Evolutionary conservation across 2,329 filamentous ascomycete genomes (phyloP).

Genomic region (Aspergillus chevalieri): DNA sequence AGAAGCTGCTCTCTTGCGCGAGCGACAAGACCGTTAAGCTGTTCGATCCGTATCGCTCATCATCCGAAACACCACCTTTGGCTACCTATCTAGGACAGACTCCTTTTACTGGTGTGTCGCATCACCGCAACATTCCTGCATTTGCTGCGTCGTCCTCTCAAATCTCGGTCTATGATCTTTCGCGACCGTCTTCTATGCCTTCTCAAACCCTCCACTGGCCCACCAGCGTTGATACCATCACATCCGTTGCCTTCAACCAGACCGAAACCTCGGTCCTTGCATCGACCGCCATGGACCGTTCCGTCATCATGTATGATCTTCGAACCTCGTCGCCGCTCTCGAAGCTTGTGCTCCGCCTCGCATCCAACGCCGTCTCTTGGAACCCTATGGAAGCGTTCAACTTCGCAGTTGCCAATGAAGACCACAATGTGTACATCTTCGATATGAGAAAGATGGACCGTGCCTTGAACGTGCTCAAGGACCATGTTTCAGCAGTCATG

Average conservation of each 20-base stretch:
- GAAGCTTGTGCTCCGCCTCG: constrained; percentile 73
- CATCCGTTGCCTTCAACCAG: constrained; percentile 81
- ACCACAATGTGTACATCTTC: constrained; percentile 88
- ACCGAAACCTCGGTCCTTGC: constrained; percentile 87
- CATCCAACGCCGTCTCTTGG: constrained; percentile 80
- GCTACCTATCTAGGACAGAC: constrained; percentile 78
- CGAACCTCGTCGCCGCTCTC: constrained; percentile 77
- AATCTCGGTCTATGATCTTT: constrained; percentile 84
- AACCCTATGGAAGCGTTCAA: constrained; percentile 98
- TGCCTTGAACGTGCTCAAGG: constrained; percentile 82
- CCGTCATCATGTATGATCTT: constrained; percentile 84
- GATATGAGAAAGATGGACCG: constrained; percentile 88
- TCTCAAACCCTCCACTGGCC: constrained; percentile 83
- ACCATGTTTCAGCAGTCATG: constrained; percentile 89
- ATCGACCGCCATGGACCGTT: constrained; percentile 77
- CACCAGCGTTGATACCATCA: constrained; percentile 84
- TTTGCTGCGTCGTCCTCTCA: constrained; percentile 72
- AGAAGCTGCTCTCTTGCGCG: constrained; percentile 79
- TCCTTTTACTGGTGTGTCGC: constrained; percentile 76
- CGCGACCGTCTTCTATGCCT: constrained; percentile 67
- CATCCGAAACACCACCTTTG: constrained; percentile 62
- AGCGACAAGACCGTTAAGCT: constrained; percentile 83
- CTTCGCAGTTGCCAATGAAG: constrained; percentile 86
- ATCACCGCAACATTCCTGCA: constrained; percentile 69
- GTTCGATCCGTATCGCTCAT: constrained; percentile 78